phyloP scores from a whole-genome alignment of 208 protist species.

The Leishmania martiniquensis region DNA sequence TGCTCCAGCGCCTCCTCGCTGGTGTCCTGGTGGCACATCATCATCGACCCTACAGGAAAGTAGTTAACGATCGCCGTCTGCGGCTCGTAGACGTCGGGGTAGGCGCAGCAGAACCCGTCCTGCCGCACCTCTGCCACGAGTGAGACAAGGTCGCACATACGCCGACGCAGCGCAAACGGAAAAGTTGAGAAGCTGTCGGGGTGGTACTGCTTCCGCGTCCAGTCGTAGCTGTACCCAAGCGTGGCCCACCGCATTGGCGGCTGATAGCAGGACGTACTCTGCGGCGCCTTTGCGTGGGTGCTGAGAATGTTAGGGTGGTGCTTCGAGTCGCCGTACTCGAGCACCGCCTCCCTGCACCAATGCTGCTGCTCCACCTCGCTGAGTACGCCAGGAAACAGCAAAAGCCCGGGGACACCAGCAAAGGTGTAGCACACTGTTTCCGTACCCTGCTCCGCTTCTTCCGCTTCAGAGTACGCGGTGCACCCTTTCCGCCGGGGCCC shows the following conservation, averaged over 20 bases:
- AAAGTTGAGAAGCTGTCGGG: conserved; percentile 57
- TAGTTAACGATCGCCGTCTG: conserved; percentile 93
- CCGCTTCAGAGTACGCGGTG: not conserved
- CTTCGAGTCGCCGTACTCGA: conserved; percentile 63
- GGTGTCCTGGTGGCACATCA: conserved; percentile 93
- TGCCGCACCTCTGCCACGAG: conserved; percentile 46
- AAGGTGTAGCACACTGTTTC: conserved; percentile 72
- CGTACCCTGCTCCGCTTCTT: not conserved
- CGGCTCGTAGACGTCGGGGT: conserved; percentile 63
- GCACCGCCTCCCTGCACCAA: conserved; percentile 60
- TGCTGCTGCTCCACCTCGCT: conserved; percentile 52
- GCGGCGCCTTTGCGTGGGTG: conserved; percentile 68
- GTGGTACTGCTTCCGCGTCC: conserved; percentile 83
- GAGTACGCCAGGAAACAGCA: conserved; percentile 64
- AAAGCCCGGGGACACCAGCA: conserved; percentile 64
- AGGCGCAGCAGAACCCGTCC: conserved; percentile 30
- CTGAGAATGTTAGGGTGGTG: conserved; percentile 83
- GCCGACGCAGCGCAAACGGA: conserved; percentile 42
- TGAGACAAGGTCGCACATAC: conserved; percentile 49
- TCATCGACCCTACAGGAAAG: conserved; percentile 83
- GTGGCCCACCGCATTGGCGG: conserved; percentile 90
- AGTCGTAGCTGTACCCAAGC: conserved; percentile 90
- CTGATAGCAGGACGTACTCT: conserved; percentile 66
- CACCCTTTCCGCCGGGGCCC: too few relatives aligned
- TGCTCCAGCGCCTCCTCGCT: conserved; percentile 79